Percentiles rank a stretch among this genome's conserved stretches.
These are phyloP conservation scores for Luvunga scandens DNA, from an alignment of 345 rosid species.

Conservation along the genomic window DNA sequence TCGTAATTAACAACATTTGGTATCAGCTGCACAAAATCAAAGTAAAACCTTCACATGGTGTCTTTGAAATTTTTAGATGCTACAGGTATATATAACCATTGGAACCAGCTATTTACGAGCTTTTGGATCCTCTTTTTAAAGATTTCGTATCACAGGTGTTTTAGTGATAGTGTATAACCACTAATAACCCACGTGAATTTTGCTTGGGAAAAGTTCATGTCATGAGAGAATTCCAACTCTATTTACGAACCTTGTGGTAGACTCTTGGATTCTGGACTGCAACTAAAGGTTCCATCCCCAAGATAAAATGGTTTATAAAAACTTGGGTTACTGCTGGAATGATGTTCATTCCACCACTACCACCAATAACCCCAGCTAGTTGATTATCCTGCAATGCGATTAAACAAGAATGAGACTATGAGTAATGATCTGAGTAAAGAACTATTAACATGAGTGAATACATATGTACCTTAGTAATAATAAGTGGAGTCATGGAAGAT, in stretches of 20 bases:
- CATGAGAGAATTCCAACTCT: no score
- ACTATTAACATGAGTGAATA: no score
- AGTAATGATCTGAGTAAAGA: no score
- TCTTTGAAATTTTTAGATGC: no score
- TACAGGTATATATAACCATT: background rate
- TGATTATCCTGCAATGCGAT: conserved; percentile 52
- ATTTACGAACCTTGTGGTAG: conserved; percentile 55
- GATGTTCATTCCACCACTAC: conserved; percentile 81
- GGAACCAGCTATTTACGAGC: background rate
- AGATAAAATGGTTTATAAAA: conserved; percentile 66
- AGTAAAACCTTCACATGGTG: background rate
- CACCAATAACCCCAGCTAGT: conserved; percentile 74
- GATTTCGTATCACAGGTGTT: no score
- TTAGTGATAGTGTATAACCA: no score
- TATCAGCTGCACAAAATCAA: conserved; percentile 56
- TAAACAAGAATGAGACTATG: background rate
- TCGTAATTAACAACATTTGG: conserved; percentile 73
- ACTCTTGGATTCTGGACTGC: conserved; percentile 87
- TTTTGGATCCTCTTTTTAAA: no score
- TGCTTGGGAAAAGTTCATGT: no score
- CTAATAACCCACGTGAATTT: no score
- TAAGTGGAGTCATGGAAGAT: conserved; percentile 92
- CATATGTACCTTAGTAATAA: conserved; percentile 70
- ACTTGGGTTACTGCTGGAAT: conserved; percentile 88
- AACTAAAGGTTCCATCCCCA: conserved; percentile 70